phyloP scores from a whole-genome alignment of 2,329 filamentous ascomycete species.

The Diaporthe sp. region DNA sequence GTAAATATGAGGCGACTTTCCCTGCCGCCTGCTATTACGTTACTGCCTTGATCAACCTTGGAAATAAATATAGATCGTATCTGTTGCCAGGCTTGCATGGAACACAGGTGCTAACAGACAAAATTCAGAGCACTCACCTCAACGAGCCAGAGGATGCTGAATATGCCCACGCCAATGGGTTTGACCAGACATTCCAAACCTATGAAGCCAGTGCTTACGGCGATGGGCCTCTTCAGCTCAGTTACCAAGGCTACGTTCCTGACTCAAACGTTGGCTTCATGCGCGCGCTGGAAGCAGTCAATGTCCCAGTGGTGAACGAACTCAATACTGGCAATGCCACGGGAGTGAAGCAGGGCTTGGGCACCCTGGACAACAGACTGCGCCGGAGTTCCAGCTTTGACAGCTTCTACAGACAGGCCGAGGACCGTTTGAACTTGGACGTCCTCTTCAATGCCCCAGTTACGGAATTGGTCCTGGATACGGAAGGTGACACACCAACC shows the following conservation, averaged over 20 bases:
- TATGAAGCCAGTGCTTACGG: constrained; percentile 41
- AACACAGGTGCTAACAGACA: not conserved
- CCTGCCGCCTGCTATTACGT: not conserved
- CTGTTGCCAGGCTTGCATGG: no score
- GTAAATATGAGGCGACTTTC: not conserved
- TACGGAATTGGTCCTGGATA: constrained; percentile 36
- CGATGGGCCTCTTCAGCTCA: constrained; percentile 41
- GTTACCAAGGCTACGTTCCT: constrained; percentile 37
- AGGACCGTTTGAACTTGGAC: constrained; percentile 37
- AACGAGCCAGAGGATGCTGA: constrained; percentile 37
- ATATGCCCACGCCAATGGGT: constrained; percentile 35
- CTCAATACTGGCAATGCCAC: constrained; percentile 42
- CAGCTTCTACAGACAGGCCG: constrained; percentile 39
- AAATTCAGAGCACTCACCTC: constrained; percentile 36
- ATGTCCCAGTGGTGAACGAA: constrained; percentile 37
- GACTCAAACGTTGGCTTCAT: constrained; percentile 37
- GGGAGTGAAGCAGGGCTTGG: constrained; percentile 43
- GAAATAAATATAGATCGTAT: not conserved
- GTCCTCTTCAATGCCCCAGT: constrained; percentile 41
- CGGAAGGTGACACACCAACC: constrained; percentile 35
- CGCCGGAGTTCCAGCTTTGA: constrained; percentile 42
- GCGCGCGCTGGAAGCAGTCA: constrained; percentile 34
- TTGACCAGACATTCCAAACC: constrained; percentile 42
- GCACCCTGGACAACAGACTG: constrained; percentile 39
- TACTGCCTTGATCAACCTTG: not conserved